A percentile compares a stretch with the other conserved stretches of the same genome.
phyloP scores from a whole-genome alignment of 116 monocot genomes.

The Dioscorea cayenensis region DNA sequence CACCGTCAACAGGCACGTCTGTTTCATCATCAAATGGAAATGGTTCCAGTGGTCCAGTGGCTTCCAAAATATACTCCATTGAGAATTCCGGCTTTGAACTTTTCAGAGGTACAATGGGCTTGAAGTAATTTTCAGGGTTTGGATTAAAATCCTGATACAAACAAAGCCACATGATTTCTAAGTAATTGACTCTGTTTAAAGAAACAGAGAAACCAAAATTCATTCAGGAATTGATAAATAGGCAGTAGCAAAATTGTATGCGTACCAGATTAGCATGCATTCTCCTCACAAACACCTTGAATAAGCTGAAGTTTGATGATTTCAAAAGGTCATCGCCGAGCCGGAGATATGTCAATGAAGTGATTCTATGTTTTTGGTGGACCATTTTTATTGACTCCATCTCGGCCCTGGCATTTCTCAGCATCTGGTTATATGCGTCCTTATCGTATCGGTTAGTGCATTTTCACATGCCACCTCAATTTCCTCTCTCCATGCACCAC shows the following conservation, averaged over 20 bases:
- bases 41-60: slow-evolving; percentile 26
- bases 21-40: slow-evolving; percentile 33
- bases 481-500: slow-evolving; percentile 36
- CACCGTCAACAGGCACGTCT: slow-evolving; percentile 29
- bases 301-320: slow-evolving; percentile 24
- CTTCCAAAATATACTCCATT: slow-evolving; percentile 30
- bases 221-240: no score
- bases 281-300: slow-evolving; percentile 35
- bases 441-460: slow-evolving; percentile 29
- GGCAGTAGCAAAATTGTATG: no score
- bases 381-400: slow-evolving; percentile 29
- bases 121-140: slow-evolving; percentile 21
- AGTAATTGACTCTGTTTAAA: neutral
- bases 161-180: neutral
- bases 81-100: slow-evolving; percentile 27
- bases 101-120: slow-evolving; percentile 23
- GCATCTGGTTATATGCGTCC: slow-evolving; percentile 35
- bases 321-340: slow-evolving; percentile 33
- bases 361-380: slow-evolving; percentile 21
- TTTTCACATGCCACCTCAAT: slow-evolving; percentile 45
- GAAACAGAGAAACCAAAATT: neutral
- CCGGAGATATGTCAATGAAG: slow-evolving; percentile 40
- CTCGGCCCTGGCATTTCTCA: slow-evolving; percentile 40
- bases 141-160: slow-evolving; percentile 29
- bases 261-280: slow-evolving; percentile 48